Base-by-base conservation (phyloP, 2,329 filamentous ascomycete species). In the Aspergillus terreus region DNA sequence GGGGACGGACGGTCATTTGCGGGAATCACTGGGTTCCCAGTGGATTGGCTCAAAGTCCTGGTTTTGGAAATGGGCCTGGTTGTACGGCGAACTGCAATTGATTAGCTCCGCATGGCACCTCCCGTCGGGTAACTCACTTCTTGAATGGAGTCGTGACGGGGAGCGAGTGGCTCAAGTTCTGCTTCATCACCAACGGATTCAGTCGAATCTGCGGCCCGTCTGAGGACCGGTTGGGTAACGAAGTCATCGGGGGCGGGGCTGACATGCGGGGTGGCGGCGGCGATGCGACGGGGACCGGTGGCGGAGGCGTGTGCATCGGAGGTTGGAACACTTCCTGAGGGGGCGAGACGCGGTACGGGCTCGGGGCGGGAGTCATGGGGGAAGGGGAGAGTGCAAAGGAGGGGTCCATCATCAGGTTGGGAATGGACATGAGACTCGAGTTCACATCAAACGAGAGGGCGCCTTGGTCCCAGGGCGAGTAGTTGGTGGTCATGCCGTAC, bases 51-150 rank as follows among this genome's bases (percentile, higher is more conserved):
- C 67, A 50, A 78, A 75, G 49, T 77, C 66, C 30, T 70, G 62
- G 54, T 77, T 73, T 49, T 73, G 68, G 59, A 76, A 76, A 60
- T 78, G 71, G 42, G 74, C 71, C 55, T 73, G 70, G 56, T 75
- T 74, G 63, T 72, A 70, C 7, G 72, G 69, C 10, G 72, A 76
- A 53, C 73, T 76, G 19, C 32, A 14, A 42, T 58, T 46, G 54
- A 47, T 19, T 49, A 19, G 9, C 1, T 15, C 12, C 15, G 11
- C 35, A 43, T 33, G 23, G 19, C 15, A 44, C 15, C 7, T 27
- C 5, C 5, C 25, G 2, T 15, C 17, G 33, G 15, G 41, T 32
- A 17, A 58, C 65, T 62, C 58, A 74, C 72, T 74, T 74, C 57
- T 71, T 70, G 41, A 74, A 73, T 3, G 71, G 70, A 1, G 71